Evolutionary conservation across 345 rosid genomes (phyloP), one percentile per base, ranked within the genome.

Genomic region (Raphanus raphanistrum): DNA sequence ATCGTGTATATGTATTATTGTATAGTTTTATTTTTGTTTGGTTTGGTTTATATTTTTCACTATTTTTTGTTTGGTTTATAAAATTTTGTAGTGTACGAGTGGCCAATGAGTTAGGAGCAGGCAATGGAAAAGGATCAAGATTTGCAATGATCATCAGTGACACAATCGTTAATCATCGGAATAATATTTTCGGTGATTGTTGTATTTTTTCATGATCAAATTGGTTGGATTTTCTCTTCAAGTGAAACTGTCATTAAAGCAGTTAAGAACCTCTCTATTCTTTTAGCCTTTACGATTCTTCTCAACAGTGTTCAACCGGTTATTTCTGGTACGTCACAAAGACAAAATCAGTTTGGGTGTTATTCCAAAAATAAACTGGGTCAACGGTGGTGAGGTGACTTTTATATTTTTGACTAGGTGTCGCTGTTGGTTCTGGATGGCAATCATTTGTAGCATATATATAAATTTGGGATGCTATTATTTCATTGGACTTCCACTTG

Each of bases 51-150:
- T 27, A 59, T 7, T 59, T 59, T 11, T 0, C 16, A 12, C 15
- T 45, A 45, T 3, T 45, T 45, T 45, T 45, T 41, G 13, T 41
- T 38, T 41, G 48, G 16, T 45, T 45, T 45, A 4, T 45, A 13
- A 12, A 3, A 12, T 21, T 55, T 45, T 15, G 62, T 55, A 55
- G 29, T 62, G 94, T 93, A 13, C 80, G 97, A 45, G 52, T 45
- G 52, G 52, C 52, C 15, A 45, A 45, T 4, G 52, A 43, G 12
- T 38, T 38, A 1, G 45, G 45, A 38, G 45, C 45, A 38, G 45
- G 45, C 45, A 38, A 38, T 38, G 45, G 45, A 38, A 38, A 38
- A 38, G 45, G 45, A 38, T 13, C 45, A 38, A 38, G 45, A 3
- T 38, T 3, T 38, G 45, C 45, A 38, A 38, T 38, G 4, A 38